A percentile compares a stretch with the other conserved stretches of the same genome.
These are phyloP conservation scores for Fusarium nygamai DNA, from an alignment of 2,329 filamentous ascomycete species.

Conservation along the genomic window DNA sequence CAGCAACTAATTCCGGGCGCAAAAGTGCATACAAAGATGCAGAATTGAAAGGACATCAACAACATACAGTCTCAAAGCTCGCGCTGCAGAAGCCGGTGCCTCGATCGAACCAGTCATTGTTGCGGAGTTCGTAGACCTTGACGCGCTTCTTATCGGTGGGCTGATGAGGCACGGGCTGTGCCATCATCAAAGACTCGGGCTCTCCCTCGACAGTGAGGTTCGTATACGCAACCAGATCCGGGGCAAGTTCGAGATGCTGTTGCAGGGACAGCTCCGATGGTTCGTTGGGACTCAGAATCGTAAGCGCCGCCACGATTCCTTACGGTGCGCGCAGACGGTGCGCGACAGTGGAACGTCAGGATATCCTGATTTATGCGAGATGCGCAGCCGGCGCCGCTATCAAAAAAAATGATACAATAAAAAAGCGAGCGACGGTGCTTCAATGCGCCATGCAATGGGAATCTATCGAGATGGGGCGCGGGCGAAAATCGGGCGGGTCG, in stretches of 20 bases:
- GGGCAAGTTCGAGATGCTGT: conserved; percentile 67
- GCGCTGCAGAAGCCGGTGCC: conserved; percentile 96
- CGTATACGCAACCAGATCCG: conserved; percentile 61
- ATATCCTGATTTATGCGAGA: conserved; percentile 21
- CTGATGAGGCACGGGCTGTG: conserved; percentile 76
- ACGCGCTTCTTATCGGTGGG: conserved; percentile 79
- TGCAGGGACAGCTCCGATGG: conserved; percentile 66
- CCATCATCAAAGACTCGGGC: conserved; percentile 74
- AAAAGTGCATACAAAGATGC: conserved; percentile 6
- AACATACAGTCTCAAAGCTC: conserved; percentile 74
- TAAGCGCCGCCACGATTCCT: conserved; percentile 66
- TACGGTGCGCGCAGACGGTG: conserved; percentile 44
- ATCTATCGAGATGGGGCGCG: conserved; percentile 24
- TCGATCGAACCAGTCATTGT: conserved; percentile 99
- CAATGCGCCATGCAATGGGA: conserved; percentile 49
- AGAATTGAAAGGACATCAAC: conserved; percentile 16
- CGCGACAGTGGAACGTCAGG: conserved; percentile 37
- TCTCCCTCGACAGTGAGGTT: conserved; percentile 62
- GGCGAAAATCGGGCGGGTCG: conserved; percentile 32
- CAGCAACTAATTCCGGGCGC: conserved; percentile 18
- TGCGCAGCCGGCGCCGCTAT: conserved; percentile 25
- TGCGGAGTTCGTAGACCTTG: conserved; percentile 98
- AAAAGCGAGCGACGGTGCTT: conserved; percentile 34
- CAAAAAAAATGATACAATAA: conserved; percentile 28
- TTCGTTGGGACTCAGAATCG: conserved; percentile 63